These are phyloP conservation scores for Neopestalotiopsis sp. DNA, from an alignment of 2,329 filamentous ascomycete genomes.

Conservation along the genomic window DNA sequence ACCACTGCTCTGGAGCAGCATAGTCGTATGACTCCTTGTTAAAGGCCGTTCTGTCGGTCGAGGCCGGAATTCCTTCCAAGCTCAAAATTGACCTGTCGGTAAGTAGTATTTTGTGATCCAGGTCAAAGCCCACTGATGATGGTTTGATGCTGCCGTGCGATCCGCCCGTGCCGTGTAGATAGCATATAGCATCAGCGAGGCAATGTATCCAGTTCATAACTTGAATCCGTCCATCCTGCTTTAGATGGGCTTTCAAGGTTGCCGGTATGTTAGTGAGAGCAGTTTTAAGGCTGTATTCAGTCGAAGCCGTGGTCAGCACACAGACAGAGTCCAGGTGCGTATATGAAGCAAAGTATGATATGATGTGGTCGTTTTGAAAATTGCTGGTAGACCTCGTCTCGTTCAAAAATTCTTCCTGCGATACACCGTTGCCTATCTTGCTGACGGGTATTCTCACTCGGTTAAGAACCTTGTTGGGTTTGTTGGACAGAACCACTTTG, in stretches of 20 bases:
- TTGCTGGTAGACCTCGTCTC: conserved; percentile 64
- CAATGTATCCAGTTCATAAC: conserved; percentile 79
- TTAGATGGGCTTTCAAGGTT: conserved; percentile 65
- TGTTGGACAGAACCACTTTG: conserved; percentile 67
- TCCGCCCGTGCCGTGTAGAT: conserved; percentile 67
- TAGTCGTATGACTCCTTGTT: conserved; percentile 77
- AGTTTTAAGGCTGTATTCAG: conserved; percentile 69
- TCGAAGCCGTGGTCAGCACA: conserved; percentile 68
- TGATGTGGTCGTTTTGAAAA: conserved; percentile 70
- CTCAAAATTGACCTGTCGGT: conserved; percentile 63
- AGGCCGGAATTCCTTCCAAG: conserved; percentile 45
- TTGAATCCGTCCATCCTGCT: conserved; percentile 62
- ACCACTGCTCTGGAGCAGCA: conserved; percentile 71
- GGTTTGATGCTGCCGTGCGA: conserved; percentile 74
- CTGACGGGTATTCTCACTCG: conserved; percentile 63
- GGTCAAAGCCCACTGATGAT: conserved; percentile 71
- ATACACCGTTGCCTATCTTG: conserved; percentile 46
- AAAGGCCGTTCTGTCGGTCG: conserved; percentile 52
- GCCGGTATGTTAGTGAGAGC: conserved; percentile 68
- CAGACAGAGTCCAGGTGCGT: conserved; percentile 67
- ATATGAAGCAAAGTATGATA: conserved; percentile 75
- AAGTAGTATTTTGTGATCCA: conserved; percentile 69
- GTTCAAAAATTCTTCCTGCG: conserved; percentile 60
- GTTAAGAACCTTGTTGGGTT: conserved; percentile 60
- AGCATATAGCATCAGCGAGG: conserved; percentile 70